These are phyloP conservation scores for Trichoderma brevicompactum DNA, from an alignment of 2,329 filamentous ascomycete genomes.

Conservation along the genomic window DNA sequence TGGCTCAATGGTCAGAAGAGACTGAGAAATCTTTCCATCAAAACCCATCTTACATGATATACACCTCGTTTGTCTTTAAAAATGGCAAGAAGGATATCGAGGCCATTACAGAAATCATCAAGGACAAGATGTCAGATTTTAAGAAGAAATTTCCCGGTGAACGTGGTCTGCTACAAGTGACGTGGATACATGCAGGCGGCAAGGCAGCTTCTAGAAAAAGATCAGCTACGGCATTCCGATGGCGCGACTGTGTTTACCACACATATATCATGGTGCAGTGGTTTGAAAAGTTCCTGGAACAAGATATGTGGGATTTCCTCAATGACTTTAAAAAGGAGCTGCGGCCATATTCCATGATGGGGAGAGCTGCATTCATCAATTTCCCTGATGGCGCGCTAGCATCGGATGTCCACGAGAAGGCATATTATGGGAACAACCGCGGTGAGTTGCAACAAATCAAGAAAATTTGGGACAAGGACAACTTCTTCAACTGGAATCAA, in stretches of 20 bases:
- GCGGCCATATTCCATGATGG: constrained; percentile 32
- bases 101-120: background rate
- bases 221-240: constrained; percentile 38
- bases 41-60: constrained; percentile 36
- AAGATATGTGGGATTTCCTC: constrained; percentile 36
- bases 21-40: constrained; percentile 29
- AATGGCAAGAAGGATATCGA: constrained; percentile 29
- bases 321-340: constrained; percentile 34
- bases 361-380: constrained; percentile 38
- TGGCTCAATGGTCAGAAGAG: constrained; percentile 39
- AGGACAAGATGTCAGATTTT: constrained; percentile 31
- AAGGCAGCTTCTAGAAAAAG: constrained; percentile 18
- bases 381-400: constrained; percentile 36
- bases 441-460: constrained; percentile 37
- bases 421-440: constrained; percentile 41
- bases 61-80: constrained; percentile 34
- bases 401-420: constrained; percentile 32
- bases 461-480: constrained; percentile 35
- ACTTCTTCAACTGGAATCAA: constrained; percentile 39
- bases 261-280: constrained; percentile 40
- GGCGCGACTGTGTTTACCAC: constrained; percentile 39
- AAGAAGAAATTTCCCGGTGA: constrained; percentile 31
- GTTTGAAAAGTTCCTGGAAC: constrained; percentile 41
- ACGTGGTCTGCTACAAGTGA: constrained; percentile 31
- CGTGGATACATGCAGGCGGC: constrained; percentile 40